A percentile compares a stretch with the other conserved stretches of the same genome.
Evolutionary conservation across 805 yeast species (phyloP).

Genomic region (Candida sphagnicola): DNA sequence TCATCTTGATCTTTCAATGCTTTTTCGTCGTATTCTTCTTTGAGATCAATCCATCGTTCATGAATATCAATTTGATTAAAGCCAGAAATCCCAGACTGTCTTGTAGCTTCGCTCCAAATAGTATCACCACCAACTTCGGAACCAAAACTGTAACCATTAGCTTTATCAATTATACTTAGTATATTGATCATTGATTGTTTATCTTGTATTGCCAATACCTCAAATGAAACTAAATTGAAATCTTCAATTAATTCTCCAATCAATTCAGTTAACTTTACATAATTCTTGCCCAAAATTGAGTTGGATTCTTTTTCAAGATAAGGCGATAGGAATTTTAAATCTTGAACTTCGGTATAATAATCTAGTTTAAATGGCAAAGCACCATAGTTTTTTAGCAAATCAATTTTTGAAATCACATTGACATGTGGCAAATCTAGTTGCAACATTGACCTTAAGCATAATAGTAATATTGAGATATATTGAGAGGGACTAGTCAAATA

Average conservation of each 20-base stretch:
- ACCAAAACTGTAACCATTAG: constrained; percentile 92
- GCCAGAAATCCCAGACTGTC: constrained; percentile 63
- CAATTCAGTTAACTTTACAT: constrained; percentile 64
- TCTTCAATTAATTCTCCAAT: constrained; percentile 84
- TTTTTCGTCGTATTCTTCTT: constrained; percentile 65
- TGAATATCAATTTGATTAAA: constrained; percentile 66
- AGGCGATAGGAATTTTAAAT: constrained; percentile 65
- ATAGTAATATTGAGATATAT: constrained; percentile 73
- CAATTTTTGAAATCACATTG: constrained; percentile 90
- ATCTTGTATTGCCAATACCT: constrained; percentile 87
- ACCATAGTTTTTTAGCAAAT: constrained; percentile 72
- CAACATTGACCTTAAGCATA: constrained; percentile 87
- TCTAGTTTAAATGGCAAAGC: constrained; percentile 77
- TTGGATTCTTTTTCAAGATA: constrained; percentile 69
- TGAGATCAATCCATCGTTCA: constrained; percentile 92
- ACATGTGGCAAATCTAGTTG: constrained; percentile 91
- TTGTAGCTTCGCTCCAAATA: constrained; percentile 93
- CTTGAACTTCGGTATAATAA: constrained; percentile 90
- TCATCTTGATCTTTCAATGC: constrained; percentile 43
- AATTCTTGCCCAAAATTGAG: constrained; percentile 55
- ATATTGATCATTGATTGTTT: constrained; percentile 86
- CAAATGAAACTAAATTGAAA: constrained; percentile 81
- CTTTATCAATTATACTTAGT: constrained; percentile 76
- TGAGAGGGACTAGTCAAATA: constrained; percentile 85
- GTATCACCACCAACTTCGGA: constrained; percentile 96